phyloP scores from a whole-genome alignment of 495 filamentous ascomycete species.

The Aspergillus indologenus region DNA sequence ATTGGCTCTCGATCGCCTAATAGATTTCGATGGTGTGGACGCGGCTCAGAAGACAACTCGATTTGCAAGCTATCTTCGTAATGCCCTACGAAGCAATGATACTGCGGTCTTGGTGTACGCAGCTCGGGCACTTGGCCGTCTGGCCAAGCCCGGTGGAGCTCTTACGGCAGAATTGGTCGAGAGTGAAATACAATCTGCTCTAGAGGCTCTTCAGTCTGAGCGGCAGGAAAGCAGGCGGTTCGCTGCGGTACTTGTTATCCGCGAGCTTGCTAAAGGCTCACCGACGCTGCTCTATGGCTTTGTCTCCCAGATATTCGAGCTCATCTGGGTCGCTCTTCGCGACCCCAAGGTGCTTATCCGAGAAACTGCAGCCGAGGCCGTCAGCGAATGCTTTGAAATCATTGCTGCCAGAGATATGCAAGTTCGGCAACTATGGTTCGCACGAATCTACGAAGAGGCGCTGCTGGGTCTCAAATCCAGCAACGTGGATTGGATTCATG shows the following conservation, averaged over 20 bases:
- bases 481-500: constrained; percentile 83
- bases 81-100: constrained; percentile 83
- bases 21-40: constrained; percentile 95
- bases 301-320: constrained; percentile 83
- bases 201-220: constrained; percentile 96
- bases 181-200: constrained; percentile 87
- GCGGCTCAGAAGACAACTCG: constrained; percentile 89
- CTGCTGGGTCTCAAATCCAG: constrained; percentile 70
- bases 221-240: constrained; percentile 88
- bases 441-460: constrained; percentile 80
- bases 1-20: constrained; percentile 83
- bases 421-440: constrained; percentile 81
- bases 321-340: constrained; percentile 90
- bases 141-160: constrained; percentile 89
- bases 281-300: constrained; percentile 92
- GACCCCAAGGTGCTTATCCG: constrained; percentile 88
- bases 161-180: constrained; percentile 96
- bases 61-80: constrained; percentile 86
- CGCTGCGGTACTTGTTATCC: constrained; percentile 83
- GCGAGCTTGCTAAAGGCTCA: constrained; percentile 85
- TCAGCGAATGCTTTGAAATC: constrained; percentile 90
- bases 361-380: constrained; percentile 83
- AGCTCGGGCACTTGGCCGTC: constrained; percentile 78
- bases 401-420: constrained; percentile 84
- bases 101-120: constrained; percentile 82